Base-by-base conservation (phyloP, 495 filamentous ascomycete species). In the Delitschia confertaspora region DNA sequence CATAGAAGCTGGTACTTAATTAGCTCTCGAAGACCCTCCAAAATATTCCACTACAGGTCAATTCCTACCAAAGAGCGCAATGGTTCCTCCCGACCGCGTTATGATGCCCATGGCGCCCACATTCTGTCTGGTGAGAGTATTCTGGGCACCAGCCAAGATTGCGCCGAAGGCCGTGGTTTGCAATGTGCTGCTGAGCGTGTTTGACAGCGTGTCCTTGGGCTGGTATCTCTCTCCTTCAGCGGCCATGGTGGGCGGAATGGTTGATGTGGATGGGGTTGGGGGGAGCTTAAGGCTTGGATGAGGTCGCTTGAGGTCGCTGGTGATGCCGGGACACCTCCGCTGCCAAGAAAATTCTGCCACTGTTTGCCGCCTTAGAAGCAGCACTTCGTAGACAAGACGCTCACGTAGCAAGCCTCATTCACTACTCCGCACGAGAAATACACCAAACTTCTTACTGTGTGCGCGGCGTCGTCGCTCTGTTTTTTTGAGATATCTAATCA, bases 61-160 rank as follows among this genome's bases (percentile, higher is more conserved):
- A 0, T 40, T 8, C 47, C 29, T 39, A 87, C 83, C 77, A 52
- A 81, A 82, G 13, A 75, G 57, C 38, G 65, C 76, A 58, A 83
- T 79, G 18, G 75, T 78, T 40, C 73, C 65, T 23, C 84, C 83
- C 30, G 69, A 75, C 50, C 78, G 74, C 10, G 82, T 81, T 62
- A 96, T 78, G 33, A 93, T 72, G 49, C 83, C 80, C 67, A 74
- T 75, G 16, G 75, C 72, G 33, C 85, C 81, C 38, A 91, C 70
- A 61, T 93, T 93, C 53, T 73, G 73, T 64, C 76, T 85, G 13
- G 76, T 69, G 41, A 95, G 73, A 22, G 87, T 81, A 65, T 93
- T 95, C 67, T 88, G 85, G 37, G 89, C 69, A 21, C 84, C 83
- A 4, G 88, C 79, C 38, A 79, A 57, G 58, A 84, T 68, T 30